phyloP scores from a whole-genome alignment of 2,329 filamentous ascomycete species.

The Aspergillus udagawae region DNA sequence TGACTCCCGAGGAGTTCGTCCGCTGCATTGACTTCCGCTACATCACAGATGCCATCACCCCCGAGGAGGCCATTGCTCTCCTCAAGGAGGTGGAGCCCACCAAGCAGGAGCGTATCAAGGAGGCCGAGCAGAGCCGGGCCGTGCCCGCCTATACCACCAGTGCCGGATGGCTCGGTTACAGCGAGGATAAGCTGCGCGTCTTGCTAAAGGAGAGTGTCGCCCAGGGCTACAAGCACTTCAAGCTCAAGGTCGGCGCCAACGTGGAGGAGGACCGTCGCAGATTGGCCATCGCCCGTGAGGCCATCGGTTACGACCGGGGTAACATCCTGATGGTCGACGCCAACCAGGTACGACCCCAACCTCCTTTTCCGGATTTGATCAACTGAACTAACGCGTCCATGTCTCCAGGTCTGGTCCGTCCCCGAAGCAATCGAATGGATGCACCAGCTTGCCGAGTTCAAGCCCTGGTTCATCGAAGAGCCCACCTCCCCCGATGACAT shows the following conservation, averaged over 20 bases:
- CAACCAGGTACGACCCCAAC: constrained; percentile 60
- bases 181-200: constrained; percentile 77
- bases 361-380: not conserved
- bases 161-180: constrained; percentile 89
- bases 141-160: constrained; percentile 89
- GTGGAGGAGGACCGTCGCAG: constrained; percentile 68
- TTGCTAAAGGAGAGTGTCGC: constrained; percentile 69
- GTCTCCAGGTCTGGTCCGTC: constrained; percentile 68
- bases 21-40: constrained; percentile 90
- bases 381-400: not conserved
- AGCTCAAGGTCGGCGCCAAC: constrained; percentile 79
- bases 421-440: constrained; percentile 86
- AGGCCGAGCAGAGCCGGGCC: constrained; percentile 68
- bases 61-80: constrained; percentile 72
- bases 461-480: constrained; percentile 88
- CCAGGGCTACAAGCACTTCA: constrained; percentile 80
- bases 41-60: constrained; percentile 88
- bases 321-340: constrained; percentile 91
- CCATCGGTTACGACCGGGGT: constrained; percentile 76
- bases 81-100: constrained; percentile 62
- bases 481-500: constrained; percentile 88
- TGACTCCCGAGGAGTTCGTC: constrained; percentile 84
- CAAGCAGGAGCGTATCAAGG: constrained; percentile 67
- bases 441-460: constrained; percentile 74
- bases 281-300: constrained; percentile 68